Base-by-base conservation (phyloP, 139 green algal genomes). In the Desmodesmus armatus region DNA sequence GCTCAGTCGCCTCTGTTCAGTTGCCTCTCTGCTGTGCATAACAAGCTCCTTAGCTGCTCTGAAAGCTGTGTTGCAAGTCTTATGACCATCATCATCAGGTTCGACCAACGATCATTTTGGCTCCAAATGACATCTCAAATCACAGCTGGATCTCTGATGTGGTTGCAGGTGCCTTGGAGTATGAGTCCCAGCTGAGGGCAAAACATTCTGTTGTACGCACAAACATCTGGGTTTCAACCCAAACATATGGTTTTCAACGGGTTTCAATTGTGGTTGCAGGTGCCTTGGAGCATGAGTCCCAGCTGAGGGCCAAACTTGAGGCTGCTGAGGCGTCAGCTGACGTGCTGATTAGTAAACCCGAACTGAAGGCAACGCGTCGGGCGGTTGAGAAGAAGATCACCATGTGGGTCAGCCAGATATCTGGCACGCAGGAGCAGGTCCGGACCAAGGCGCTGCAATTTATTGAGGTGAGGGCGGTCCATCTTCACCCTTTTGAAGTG, bases 331-430 rank as follows among this genome's bases (percentile, higher is more conserved):
- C 78, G 67, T 43, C 76, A 71, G 76, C 76, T 40, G 55, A 43
- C 17, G 76, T 72, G 53, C 31, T 82, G 41, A 82, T 33, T 0
- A 82, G 40, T 15, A 62, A 51, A 29, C 62, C 78, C 6, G 62
- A 84, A 40, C 29, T 86, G n/a, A 86, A 86, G 67, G 67, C 44
- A 27, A 47, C 83, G 72, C 71, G 72, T 3, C 51, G 83, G 9
- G 21, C 58, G 5, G 25, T 87, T 17, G 73, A 83, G 44, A 87
- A 87, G 72, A 29, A 55, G 39, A 83, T 87, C n/a, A 87, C 83
- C 2, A 74, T 87, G 83, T 31, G 31, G 5, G 83, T 87, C 17
- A 83, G 43, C 33, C 73, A 87, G 60, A 79, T 87, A 51, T 76
- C 73, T 41, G 72, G 72, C 58, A 87, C 55, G 17, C 71, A 78